phyloP scores from a whole-genome alignment of 2,329 filamentous ascomycete species.

The Gyromitra esculenta region DNA sequence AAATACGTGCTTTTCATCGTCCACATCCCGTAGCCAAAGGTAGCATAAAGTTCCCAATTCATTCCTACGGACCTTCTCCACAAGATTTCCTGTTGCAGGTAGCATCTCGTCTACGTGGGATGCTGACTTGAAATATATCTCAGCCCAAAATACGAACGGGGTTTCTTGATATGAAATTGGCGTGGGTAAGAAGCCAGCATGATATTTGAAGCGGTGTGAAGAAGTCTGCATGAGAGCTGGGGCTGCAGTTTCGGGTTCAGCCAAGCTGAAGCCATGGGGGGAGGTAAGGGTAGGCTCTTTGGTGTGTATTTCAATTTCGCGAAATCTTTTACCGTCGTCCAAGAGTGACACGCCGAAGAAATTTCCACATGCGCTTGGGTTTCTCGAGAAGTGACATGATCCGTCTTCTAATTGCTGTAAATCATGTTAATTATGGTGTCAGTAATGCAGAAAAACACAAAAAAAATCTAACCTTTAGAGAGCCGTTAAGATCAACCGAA shows the following conservation, averaged over 20 bases:
- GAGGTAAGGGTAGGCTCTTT: not conserved
- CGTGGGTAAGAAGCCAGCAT: not conserved
- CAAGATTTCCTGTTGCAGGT: not conserved
- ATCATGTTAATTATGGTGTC: not conserved
- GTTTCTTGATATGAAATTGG: not conserved
- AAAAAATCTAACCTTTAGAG: not conserved
- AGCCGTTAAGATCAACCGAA: not conserved
- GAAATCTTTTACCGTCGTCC: not conserved
- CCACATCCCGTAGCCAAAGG: constrained; percentile 20
- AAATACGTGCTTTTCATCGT: constrained; percentile 10
- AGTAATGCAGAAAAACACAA: not conserved
- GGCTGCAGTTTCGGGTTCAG: not conserved
- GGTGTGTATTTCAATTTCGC: not conserved
- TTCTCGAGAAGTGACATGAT: not conserved
- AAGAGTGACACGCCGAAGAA: not conserved
- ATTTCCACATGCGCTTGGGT: not conserved
- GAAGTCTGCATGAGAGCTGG: not conserved
- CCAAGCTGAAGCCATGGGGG: not conserved
- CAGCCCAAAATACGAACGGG: constrained; percentile 3
- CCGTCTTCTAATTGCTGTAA: not conserved
- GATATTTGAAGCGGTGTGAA: not conserved
- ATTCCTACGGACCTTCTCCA: constrained; percentile 1
- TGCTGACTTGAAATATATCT: not conserved
- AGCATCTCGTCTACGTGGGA: not conserved
- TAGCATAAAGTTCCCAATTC: constrained; percentile 18